Evolutionary conservation across 192 early-diverging fungal species (phyloP).

Genomic region (Coemansia sp.): DNA sequence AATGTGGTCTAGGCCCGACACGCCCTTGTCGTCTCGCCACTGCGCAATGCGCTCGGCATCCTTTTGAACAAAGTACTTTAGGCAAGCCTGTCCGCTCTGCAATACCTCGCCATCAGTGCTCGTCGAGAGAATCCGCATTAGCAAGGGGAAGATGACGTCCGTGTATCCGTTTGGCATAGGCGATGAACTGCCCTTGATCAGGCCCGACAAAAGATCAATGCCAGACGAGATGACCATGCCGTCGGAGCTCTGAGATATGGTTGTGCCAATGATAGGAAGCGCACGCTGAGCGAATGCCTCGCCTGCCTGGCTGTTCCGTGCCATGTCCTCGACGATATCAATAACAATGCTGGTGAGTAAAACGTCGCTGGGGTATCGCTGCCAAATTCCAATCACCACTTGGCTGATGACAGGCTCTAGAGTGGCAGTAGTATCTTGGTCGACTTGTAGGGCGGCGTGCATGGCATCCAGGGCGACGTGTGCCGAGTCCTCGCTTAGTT

Average conservation of each 20-base stretch:
- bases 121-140: constrained; percentile 72
- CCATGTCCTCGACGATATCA: constrained; percentile 77
- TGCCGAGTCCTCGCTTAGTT: constrained; percentile 53
- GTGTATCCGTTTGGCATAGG: constrained; percentile 72
- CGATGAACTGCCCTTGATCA: constrained; percentile 69
- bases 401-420: constrained; percentile 72
- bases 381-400: constrained; percentile 77
- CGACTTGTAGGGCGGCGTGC: constrained; percentile 56
- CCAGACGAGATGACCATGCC: constrained; percentile 50
- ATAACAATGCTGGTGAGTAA: constrained; percentile 71
- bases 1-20: constrained; percentile 75
- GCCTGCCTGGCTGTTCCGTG: constrained; percentile 63
- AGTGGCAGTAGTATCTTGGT: constrained; percentile 68
- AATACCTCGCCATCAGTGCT: constrained; percentile 75
- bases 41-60: constrained; percentile 69
- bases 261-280: constrained; percentile 65
- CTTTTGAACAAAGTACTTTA: constrained; percentile 78
- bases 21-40: constrained; percentile 60
- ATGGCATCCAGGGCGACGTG: constrained; percentile 52
- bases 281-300: constrained; percentile 69
- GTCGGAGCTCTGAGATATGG: constrained; percentile 55
- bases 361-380: constrained; percentile 73
- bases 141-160: constrained; percentile 73
- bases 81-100: constrained; percentile 86
- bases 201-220: constrained; percentile 69